Evolutionary conservation across 805 yeast species (phyloP).

Genomic region (Myxozyma monticola): DNA sequence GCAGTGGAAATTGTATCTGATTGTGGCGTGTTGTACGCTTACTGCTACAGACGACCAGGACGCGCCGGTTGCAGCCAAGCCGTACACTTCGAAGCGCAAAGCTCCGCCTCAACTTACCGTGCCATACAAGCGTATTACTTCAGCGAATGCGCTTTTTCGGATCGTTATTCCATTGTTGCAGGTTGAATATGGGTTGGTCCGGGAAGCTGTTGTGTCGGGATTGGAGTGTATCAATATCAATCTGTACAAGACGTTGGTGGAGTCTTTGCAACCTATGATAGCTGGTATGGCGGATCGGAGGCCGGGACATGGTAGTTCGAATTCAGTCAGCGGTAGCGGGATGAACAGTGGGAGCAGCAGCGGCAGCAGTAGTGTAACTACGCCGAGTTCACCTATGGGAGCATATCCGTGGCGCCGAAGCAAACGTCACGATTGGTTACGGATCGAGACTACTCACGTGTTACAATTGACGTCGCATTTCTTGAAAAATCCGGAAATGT

Average conservation of each 20-base stretch:
- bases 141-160: constrained; percentile 84
- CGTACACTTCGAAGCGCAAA: constrained; percentile 43
- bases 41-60: constrained; percentile 89
- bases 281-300: constrained; percentile 7
- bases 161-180: constrained; percentile 81
- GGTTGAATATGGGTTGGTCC: constrained; percentile 64
- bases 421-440: constrained; percentile 41
- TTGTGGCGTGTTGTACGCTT: constrained; percentile 87
- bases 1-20: constrained; percentile 85
- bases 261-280: constrained; percentile 37
- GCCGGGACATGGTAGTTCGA: neutral
- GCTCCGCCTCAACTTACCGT: constrained; percentile 10
- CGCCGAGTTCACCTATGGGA: constrained; percentile 12
- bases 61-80: constrained; percentile 61
- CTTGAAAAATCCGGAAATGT: constrained; percentile 50
- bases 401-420: constrained; percentile 24
- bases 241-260: constrained; percentile 78
- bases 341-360: neutral
- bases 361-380: neutral
- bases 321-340: neutral
- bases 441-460: constrained; percentile 78
- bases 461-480: constrained; percentile 69
- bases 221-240: constrained; percentile 87
- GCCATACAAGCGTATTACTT: constrained; percentile 71
- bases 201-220: constrained; percentile 88